Conservation (phyloP, 306 rosid genomes). For the Begonia fuchsioides region DNA sequence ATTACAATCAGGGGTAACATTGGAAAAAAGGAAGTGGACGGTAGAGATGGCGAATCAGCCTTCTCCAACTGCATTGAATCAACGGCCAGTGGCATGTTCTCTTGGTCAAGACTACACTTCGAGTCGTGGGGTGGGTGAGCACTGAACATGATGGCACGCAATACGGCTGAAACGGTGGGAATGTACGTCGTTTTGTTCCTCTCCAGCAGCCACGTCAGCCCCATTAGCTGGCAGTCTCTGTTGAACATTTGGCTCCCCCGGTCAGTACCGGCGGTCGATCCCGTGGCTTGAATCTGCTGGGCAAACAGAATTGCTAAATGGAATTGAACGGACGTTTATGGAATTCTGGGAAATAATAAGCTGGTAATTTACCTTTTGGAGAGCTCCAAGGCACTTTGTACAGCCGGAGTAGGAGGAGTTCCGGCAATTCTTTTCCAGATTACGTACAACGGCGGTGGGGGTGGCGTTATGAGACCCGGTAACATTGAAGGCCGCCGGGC, state of each 20-base stretch:
- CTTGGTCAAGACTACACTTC: constrained; percentile 91
- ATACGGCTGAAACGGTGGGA: constrained; percentile 90
- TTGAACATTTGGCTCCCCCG: constrained; percentile 71
- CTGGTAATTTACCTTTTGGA: constrained; percentile 43
- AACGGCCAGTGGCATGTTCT: constrained; percentile 99
- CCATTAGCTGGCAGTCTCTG: constrained; percentile 95
- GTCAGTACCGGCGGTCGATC: constrained; percentile 23
- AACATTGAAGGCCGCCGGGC: constrained; percentile 77
- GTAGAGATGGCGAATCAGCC: constrained; percentile 19
- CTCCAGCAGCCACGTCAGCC: constrained; percentile 80
- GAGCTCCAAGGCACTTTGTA: constrained; percentile 69
- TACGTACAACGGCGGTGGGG: constrained; percentile 58
- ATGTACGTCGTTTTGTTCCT: constrained; percentile 84
- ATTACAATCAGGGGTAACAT: constrained; percentile 35
- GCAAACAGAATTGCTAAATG: neutral
- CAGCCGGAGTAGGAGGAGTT: constrained; percentile 85
- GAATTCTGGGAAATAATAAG: too few relatives aligned
- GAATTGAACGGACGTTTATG: too few relatives aligned
- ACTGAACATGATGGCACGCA: constrained; percentile 93
- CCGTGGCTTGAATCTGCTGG: constrained; percentile 37
- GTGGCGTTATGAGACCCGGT: constrained; percentile 48
- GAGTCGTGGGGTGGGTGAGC: constrained; percentile 68
- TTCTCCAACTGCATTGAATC: constrained; percentile 73
- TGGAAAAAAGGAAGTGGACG: constrained; percentile 11
- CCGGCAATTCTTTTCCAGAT: constrained; percentile 56